Percentiles rank a stretch among this genome's conserved stretches.
Conservation (phyloP, 2,329 filamentous ascomycete genomes). For the Pseudogymnoascus sp. region DNA sequence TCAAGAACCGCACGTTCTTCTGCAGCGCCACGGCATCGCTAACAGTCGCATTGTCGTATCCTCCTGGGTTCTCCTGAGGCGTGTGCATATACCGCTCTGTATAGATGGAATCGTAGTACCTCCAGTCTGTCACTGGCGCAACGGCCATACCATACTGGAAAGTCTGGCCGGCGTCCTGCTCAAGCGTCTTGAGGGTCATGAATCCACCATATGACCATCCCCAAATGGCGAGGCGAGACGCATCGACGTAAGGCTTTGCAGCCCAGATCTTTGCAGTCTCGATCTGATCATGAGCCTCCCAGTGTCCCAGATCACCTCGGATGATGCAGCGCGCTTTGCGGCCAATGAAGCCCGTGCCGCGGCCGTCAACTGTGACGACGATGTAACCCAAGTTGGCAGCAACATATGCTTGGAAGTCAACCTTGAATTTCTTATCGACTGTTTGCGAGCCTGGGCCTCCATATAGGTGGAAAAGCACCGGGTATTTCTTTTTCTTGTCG, state of each 20-base stretch:
- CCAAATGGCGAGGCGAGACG: constrained; percentile 82
- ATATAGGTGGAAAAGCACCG: constrained; percentile 91
- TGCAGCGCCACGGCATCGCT: constrained; percentile 65
- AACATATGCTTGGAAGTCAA: constrained; percentile 88
- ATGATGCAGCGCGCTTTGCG: constrained; percentile 75
- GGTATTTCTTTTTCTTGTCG: constrained; percentile 74
- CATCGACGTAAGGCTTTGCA: constrained; percentile 73
- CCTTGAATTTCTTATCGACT: constrained; percentile 69
- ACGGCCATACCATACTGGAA: constrained; percentile 98
- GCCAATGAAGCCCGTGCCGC: constrained; percentile 86
- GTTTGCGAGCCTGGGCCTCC: constrained; percentile 89
- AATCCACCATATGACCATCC: constrained; percentile 98
- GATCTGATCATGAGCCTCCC: constrained; percentile 87
- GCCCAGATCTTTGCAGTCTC: constrained; percentile 81
- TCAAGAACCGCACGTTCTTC: constrained; percentile 74
- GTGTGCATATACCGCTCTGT: constrained; percentile 97
- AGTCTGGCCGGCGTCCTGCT: constrained; percentile 79
- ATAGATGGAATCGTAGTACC: constrained; percentile 90
- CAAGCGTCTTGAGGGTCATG: constrained; percentile 88
- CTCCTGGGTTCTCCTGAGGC: constrained; percentile 69
- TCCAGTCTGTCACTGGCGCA: constrained; percentile 97
- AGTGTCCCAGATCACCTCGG: constrained; percentile 74
- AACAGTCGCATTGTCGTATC: constrained; percentile 71
- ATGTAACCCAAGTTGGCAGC: constrained; percentile 83
- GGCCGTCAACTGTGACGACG: constrained; percentile 88